Evolutionary conservation across 768 basidiomycete species (phyloP).

Genomic region (Agrocybe praecox): DNA sequence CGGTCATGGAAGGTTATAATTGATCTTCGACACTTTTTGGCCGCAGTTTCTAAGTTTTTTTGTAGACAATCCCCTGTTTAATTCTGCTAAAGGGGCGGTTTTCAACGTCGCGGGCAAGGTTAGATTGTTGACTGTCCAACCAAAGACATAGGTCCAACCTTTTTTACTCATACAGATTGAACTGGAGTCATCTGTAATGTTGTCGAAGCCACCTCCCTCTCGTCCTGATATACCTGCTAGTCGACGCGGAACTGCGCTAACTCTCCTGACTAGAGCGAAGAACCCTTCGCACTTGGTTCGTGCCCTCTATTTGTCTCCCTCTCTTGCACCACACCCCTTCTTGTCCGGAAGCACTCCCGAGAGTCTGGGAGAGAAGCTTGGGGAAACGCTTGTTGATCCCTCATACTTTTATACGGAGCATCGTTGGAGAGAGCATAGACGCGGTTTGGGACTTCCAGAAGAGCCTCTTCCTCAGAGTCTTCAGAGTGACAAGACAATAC

Average conservation of each 20-base stretch:
- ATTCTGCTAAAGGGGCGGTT: conserved; percentile 79
- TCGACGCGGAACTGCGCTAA: conserved; percentile 64
- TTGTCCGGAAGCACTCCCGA: conserved; percentile 72
- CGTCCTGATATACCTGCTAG: conserved; percentile 59
- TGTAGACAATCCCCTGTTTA: conserved; percentile 77
- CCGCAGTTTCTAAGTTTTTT: not conserved
- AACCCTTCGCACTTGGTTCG: conserved; percentile 78
- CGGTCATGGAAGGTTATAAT: conserved; percentile 64
- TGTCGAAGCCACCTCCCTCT: conserved; percentile 73
- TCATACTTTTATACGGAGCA: conserved; percentile 79
- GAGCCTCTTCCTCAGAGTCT: conserved; percentile 33
- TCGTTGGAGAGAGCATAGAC: conserved; percentile 78
- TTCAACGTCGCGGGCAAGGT: conserved; percentile 84
- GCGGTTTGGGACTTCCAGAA: conserved; percentile 73
- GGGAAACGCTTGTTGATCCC: conserved; percentile 63
- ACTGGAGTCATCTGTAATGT: conserved; percentile 80
- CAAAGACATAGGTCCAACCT: not conserved
- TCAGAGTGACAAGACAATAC: conserved; percentile 8
- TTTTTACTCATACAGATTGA: conserved; percentile 60
- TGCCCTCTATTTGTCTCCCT: conserved; percentile 70
- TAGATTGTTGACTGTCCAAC: conserved; percentile 3
- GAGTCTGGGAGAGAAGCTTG: conserved; percentile 54
- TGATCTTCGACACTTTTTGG: not conserved
- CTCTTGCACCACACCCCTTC: conserved; percentile 65
- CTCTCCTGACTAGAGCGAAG: conserved; percentile 65